A percentile compares a stretch with the other conserved stretches of the same genome.
phyloP scores from a whole-genome alignment of 2,329 filamentous ascomycete genomes.

The Fusarium sambucinum region DNA sequence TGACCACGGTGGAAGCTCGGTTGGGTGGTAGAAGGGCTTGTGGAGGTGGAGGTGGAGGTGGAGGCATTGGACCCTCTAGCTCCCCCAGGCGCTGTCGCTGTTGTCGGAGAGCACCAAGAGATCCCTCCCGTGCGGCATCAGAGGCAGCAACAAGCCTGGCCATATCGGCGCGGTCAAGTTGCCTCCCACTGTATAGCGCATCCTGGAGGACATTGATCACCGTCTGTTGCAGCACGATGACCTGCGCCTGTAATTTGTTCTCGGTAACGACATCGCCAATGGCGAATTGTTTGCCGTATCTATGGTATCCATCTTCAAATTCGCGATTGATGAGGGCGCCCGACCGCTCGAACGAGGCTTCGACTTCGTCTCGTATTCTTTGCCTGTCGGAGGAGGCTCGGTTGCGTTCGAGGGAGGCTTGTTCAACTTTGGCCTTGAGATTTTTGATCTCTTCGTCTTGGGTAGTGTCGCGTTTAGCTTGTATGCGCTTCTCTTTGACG shows the following conservation, averaged over 20 bases:
- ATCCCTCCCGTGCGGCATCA: conserved; percentile 42
- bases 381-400: conserved; percentile 14
- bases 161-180: conserved; percentile 43
- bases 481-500: conserved; percentile 43
- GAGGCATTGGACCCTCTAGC: conserved; percentile 6
- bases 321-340: conserved; percentile 45
- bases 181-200: conserved; percentile 38
- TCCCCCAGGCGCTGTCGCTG: conserved; percentile 39
- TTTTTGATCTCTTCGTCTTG: conserved; percentile 47
- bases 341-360: conserved; percentile 38
- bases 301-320: conserved; percentile 42
- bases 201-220: conserved; percentile 46
- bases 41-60: background rate
- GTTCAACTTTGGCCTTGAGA: conserved; percentile 39
- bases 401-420: conserved; percentile 12
- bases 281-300: conserved; percentile 41
- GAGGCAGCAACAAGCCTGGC: conserved; percentile 42
- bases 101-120: conserved; percentile 39
- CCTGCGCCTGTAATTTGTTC: conserved; percentile 45
- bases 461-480: conserved; percentile 39
- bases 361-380: conserved; percentile 35
- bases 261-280: conserved; percentile 45
- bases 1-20: conserved; percentile 12
- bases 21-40: conserved; percentile 5
- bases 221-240: conserved; percentile 45